These are phyloP conservation scores for Roridomyces roridus DNA, from an alignment of 768 basidiomycete genomes.

Conservation along the genomic window DNA sequence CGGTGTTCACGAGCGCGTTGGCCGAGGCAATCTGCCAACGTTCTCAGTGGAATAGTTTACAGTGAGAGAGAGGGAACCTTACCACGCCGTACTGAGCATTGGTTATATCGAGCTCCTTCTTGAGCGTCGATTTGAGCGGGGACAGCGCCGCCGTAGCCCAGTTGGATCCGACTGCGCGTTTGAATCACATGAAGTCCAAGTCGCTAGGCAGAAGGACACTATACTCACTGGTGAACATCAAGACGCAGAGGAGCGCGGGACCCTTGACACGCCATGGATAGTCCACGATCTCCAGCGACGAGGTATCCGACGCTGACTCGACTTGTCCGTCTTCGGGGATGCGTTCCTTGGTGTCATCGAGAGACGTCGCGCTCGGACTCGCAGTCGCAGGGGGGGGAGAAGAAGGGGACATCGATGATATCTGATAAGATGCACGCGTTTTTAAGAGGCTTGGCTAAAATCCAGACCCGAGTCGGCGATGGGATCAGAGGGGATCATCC, in stretches of 20 bases:
- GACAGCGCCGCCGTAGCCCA: constrained; percentile 13
- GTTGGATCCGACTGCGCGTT: constrained; percentile 2
- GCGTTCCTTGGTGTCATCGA: too few relatives aligned
- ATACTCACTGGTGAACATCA: constrained; percentile 7
- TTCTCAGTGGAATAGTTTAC: background rate
- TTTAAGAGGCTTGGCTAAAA: too few relatives aligned
- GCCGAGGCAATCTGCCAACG: constrained; percentile 1
- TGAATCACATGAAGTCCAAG: background rate
- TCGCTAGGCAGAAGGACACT: background rate
- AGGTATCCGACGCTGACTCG: background rate
- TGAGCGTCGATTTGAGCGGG: constrained; percentile 11
- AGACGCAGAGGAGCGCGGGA: constrained; percentile 6
- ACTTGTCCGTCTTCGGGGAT: too few relatives aligned
- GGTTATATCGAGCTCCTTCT: constrained; percentile 5
- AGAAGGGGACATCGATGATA: too few relatives aligned
- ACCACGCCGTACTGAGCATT: constrained; percentile 12
- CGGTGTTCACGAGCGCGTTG: constrained; percentile 7
- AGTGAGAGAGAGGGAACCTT: background rate
- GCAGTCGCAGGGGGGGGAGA: too few relatives aligned
- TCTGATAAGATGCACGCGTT: background rate
- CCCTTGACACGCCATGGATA: constrained; percentile 13
- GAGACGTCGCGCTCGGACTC: too few relatives aligned
- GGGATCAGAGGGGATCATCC: too few relatives aligned
- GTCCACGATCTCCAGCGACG: constrained; percentile 30
- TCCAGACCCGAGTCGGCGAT: too few relatives aligned